Percentiles rank a stretch among this genome's conserved stretches.
phyloP scores from a whole-genome alignment of 108 stramenopile genomes.

The Conticribra guillardii region DNA sequence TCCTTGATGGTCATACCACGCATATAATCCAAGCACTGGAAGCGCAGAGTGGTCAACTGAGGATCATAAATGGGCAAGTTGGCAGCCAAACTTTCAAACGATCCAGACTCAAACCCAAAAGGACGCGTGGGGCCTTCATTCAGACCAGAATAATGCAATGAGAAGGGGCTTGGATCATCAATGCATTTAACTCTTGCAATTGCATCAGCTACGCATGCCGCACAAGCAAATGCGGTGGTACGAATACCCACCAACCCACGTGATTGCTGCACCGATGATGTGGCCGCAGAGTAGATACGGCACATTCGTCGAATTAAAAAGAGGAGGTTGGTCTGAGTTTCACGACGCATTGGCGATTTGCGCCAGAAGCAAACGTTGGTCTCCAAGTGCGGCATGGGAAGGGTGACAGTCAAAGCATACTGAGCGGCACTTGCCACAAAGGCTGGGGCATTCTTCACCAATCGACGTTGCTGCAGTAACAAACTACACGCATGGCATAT shows the following conservation, averaged over 20 bases:
- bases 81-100: slow-evolving; percentile 92
- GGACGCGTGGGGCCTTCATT: slow-evolving; percentile 96
- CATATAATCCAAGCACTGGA: slow-evolving; percentile 96
- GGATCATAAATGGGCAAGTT: slow-evolving; percentile 95
- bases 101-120: slow-evolving; percentile 95
- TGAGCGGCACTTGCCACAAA: slow-evolving; percentile 95
- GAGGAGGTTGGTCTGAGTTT: slow-evolving; percentile 87
- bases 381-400: slow-evolving; percentile 93
- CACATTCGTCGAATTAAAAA: slow-evolving; percentile 89
- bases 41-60: slow-evolving; percentile 79
- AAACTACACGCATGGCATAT: slow-evolving; percentile 94
- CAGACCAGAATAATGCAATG: slow-evolving; percentile 94
- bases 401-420: slow-evolving; percentile 91
- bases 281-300: slow-evolving; percentile 90
- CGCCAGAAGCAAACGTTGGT: slow-evolving; percentile 95
- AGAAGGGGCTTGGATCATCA: slow-evolving; percentile 95
- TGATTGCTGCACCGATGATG: slow-evolving; percentile 92
- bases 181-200: slow-evolving; percentile 92
- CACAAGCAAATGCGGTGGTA: slow-evolving; percentile 95
- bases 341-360: slow-evolving; percentile 87
- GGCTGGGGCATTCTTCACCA: slow-evolving; percentile 96
- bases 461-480: slow-evolving; percentile 91
- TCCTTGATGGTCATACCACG: slow-evolving; percentile 69
- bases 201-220: slow-evolving; percentile 95
- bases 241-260: slow-evolving; percentile 96